These are phyloP conservation scores for Daldinia sp. DNA, from an alignment of 2,329 filamentous ascomycete species.

Conservation along the genomic window DNA sequence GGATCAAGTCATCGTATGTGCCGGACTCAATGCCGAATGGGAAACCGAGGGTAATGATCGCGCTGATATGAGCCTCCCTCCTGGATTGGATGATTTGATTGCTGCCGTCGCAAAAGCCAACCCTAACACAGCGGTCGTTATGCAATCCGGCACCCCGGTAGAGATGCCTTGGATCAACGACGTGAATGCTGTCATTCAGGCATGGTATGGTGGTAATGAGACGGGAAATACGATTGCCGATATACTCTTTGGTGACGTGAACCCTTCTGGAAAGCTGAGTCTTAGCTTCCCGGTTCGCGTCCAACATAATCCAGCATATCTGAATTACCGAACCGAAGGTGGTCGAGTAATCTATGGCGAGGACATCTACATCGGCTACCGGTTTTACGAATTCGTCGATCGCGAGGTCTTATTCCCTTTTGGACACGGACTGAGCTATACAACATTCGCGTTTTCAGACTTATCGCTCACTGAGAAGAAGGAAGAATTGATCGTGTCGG, in stretches of 20 bases:
- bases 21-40: slow-evolving; percentile 84
- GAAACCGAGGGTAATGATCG: slow-evolving; percentile 84
- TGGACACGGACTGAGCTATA: slow-evolving; percentile 84
- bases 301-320: slow-evolving; percentile 79
- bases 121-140: slow-evolving; percentile 76
- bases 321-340: slow-evolving; percentile 79
- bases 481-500: slow-evolving; percentile 61
- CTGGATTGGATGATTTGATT: slow-evolving; percentile 77
- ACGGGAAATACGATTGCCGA: slow-evolving; percentile 85
- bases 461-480: slow-evolving; percentile 62
- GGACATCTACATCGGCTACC: slow-evolving; percentile 84
- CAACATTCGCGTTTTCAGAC: slow-evolving; percentile 70
- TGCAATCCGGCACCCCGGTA: slow-evolving; percentile 82
- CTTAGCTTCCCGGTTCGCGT: slow-evolving; percentile 76
- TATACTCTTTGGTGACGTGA: slow-evolving; percentile 78
- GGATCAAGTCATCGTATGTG: slow-evolving; percentile 83
- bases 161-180: slow-evolving; percentile 75
- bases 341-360: slow-evolving; percentile 81
- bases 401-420: slow-evolving; percentile 79
- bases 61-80: slow-evolving; percentile 81
- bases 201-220: slow-evolving; percentile 91
- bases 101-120: slow-evolving; percentile 74
- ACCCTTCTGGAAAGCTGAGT: slow-evolving; percentile 80
- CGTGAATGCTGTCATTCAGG: slow-evolving; percentile 73
- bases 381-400: slow-evolving; percentile 80